Evolutionary conservation across 208 protist species (phyloP), one percentile per base, ranked within the genome.

Genomic region (Trypanosoma scelopori): DNA sequence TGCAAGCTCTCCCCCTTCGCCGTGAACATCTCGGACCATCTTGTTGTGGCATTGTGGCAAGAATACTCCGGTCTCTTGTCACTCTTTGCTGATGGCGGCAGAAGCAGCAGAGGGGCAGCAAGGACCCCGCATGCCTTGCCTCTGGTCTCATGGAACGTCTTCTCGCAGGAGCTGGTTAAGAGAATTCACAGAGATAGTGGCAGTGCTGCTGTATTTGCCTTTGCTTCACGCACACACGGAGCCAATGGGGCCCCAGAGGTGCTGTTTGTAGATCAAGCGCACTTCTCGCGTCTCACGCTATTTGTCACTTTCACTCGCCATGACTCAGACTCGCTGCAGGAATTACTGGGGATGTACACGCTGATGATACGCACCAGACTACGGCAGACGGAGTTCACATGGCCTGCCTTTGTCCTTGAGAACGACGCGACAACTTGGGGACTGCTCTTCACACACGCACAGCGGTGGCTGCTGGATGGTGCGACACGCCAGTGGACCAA

Each of bases 401-500:
- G 83, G 42, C 55, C 51, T 9, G 52, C 71, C 13, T 80, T 88
- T 61, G 41, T 52, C 35, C 61, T 91, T 49, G 43, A 58, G 46
- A 65, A 79, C 58, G 60, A 71, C 43, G 66, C 85, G 20, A 81
- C 83, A 51, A 91, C 85, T 48, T 62, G 65, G 6, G 67, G 61
- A 16, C 82, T 82, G 45, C 55, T 91, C 51, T 64, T 58, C 20
- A 50, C 69, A 28, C 78, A 74, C 12, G 52, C 85, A 20, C 37
- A 58, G 47, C 69, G 53, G 16, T 94, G 88, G 88, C 53, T 68
- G 1, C 47, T 84, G 46, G 72, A 84, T 48, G 82, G 84, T 47
- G 76, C 91, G 37, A 62, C 78, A 23, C 65, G 78, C 61, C 88
- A 94, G 75, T 91, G 88, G 88, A 81, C 88, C 1, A 94, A 94